phyloP scores from a whole-genome alignment of 129 eudicot genomes.

The Ambrosia trifida region DNA sequence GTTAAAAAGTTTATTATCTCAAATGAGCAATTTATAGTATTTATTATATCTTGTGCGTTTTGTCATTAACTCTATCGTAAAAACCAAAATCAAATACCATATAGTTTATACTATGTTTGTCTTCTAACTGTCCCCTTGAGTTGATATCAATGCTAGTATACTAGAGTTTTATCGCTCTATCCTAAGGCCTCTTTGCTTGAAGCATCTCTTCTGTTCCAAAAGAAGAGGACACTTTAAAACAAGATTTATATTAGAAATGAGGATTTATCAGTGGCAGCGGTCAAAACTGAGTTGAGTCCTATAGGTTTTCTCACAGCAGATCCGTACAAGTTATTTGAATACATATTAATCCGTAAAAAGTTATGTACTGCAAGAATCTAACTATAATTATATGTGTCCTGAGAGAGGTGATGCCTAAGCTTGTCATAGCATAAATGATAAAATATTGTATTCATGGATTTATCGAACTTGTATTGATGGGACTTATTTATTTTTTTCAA shows the following conservation, averaged over 20 bases:
- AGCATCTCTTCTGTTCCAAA: conserved; percentile 33
- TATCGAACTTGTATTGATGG: background rate
- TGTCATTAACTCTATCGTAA: background rate
- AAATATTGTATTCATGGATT: conserved; percentile 3
- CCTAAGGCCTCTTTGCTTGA: conserved; percentile 32
- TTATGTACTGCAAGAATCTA: background rate
- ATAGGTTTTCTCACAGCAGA: conserved; percentile 25
- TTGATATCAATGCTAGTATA: conserved; percentile 27
- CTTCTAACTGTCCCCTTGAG: conserved; percentile 26
- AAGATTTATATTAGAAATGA: conserved; percentile 4
- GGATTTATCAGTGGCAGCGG: background rate
- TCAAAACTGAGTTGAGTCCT: conserved; percentile 15
- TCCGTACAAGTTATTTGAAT: conserved; percentile 5
- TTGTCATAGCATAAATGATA: background rate
- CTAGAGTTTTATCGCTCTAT: conserved; percentile 30
- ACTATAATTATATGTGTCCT: background rate
- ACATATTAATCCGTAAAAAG: background rate
- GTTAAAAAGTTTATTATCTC: too few species aligned
- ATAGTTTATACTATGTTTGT: conserved; percentile 22
- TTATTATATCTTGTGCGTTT: background rate
- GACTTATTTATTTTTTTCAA: background rate
- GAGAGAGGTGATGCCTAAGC: conserved; percentile 13
- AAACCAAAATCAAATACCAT: conserved; percentile 13
- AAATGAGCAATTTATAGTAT: too few species aligned
- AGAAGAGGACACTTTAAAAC: conserved; percentile 19